These are phyloP conservation scores for Solanum virginianum DNA, from an alignment of 257 asterid genomes.

Conservation along the genomic window DNA sequence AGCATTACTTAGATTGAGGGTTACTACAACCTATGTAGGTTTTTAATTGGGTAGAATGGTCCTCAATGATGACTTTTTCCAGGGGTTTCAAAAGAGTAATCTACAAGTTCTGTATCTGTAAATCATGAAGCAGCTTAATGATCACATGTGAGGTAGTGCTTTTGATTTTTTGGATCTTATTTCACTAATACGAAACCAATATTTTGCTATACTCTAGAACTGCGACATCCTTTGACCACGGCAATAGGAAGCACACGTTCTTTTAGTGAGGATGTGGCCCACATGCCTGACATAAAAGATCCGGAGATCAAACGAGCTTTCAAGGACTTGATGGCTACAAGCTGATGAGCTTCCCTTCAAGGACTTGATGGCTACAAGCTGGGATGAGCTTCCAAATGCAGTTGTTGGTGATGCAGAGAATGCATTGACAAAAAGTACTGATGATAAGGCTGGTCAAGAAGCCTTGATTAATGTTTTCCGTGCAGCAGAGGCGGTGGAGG, in stretches of 20 bases:
- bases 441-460: slow-evolving; percentile 71
- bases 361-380: slow-evolving; percentile 76
- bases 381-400: slow-evolving; percentile 71
- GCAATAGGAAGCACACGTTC: slow-evolving; percentile 39
- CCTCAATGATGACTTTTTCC: background rate
- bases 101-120: background rate
- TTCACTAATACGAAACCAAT: background rate
- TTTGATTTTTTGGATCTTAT: background rate
- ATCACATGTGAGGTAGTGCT: background rate
- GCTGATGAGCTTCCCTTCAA: slow-evolving; percentile 77
- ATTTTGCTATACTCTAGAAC: background rate
- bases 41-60: background rate
- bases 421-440: slow-evolving; percentile 71
- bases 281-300: slow-evolving; percentile 59
- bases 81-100: background rate
- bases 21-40: background rate
- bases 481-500: slow-evolving; percentile 97
- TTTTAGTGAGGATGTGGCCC: slow-evolving; percentile 55
- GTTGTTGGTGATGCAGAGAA: slow-evolving; percentile 48
- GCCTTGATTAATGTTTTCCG: slow-evolving; percentile 58
- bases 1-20: background rate
- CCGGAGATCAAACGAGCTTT: slow-evolving; percentile 49
- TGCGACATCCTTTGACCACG: background rate
- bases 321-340: slow-evolving; percentile 78
- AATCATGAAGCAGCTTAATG: background rate